phyloP scores from a whole-genome alignment of 805 yeast species.

The Candida odintsovae region DNA sequence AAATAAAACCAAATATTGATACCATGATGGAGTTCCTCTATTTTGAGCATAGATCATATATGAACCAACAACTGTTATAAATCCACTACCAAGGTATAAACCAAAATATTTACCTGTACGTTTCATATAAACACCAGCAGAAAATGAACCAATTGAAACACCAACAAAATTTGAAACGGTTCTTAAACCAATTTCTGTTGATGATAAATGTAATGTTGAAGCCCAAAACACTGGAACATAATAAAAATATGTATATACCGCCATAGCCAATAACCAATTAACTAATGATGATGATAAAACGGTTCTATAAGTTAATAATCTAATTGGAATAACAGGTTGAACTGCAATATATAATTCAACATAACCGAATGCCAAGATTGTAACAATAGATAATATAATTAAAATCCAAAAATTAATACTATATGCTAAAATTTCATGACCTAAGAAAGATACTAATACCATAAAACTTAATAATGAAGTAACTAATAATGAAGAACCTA shows the following conservation, averaged over 20 bases:
- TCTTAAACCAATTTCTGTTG: constrained; percentile 54
- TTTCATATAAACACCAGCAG: constrained; percentile 62
- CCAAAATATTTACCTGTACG: constrained; percentile 58
- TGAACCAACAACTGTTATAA: constrained; percentile 43
- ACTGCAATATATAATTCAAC: constrained; percentile 36
- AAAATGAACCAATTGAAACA: constrained; percentile 60
- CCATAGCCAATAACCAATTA: constrained; percentile 67
- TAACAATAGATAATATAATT: constrained; percentile 27
- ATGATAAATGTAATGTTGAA: constrained; percentile 44
- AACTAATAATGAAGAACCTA: constrained; percentile 60
- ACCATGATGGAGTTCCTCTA: constrained; percentile 21
- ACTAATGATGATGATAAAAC: constrained; percentile 59
- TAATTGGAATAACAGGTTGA: constrained; percentile 61
- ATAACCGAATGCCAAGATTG: constrained; percentile 35
- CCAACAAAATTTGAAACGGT: constrained; percentile 58
- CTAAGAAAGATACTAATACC: constrained; percentile 63
- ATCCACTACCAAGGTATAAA: constrained; percentile 37
- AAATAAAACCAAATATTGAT: constrained; percentile 41
- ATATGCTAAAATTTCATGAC: constrained; percentile 45
- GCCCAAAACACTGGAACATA: constrained; percentile 67
- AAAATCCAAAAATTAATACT: constrained; percentile 35
- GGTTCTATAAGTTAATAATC: constrained; percentile 48
- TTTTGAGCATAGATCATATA: constrained; percentile 25
- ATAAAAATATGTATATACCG: constrained; percentile 54
- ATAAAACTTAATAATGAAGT: constrained; percentile 51